Base-by-base conservation (phyloP, 1,139 yeast species). In the Diutina rugosa region DNA sequence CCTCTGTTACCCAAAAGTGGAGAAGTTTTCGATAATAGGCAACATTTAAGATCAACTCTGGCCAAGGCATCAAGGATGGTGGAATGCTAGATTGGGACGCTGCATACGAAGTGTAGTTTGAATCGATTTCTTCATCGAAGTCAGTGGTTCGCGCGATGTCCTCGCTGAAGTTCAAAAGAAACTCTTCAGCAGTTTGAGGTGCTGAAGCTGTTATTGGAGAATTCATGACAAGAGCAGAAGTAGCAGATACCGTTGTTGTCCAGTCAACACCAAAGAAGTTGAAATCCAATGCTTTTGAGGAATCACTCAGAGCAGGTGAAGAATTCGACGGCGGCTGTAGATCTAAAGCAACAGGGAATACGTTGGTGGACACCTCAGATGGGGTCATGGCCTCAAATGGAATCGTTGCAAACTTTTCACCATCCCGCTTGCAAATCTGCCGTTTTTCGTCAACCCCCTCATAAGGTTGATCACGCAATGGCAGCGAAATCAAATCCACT, bases 1-100 rank as follows among this genome's bases (percentile, higher is more conserved):
- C 87, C 12, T 82, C 80, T 57, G 80, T 74, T 16, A 84, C 70
- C 74, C 81, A 87, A 62, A 83, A 84, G 60, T 82, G 82, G 70
- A 87, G 81, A 28, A 84, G 71, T 57, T 79, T 79, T 48, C 82
- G 70, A 63, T 83, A 82, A 60, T 75, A 77, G 1, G 88, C 86
- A 3, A 82, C 85, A 57, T 78, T 77, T 12, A 80, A 67, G 35
- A 85, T 68, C 12, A 82, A 65, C 58, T 82, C 84, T 0, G 90
- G 90, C 21, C 83, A 67, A 2, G 85, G 86, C 9, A 71, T 63
- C 4, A 84, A 65, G 56, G 61, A 62, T 53, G 78, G 77, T 1
- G 77, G 73, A 87, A 51, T 38, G 18, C 6, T n/a, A 8, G 46
- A 28, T 7, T 29, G 29, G 3, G 28, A 21, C 26, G 41, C 32